These are phyloP conservation scores for Crithidia acanthocephali DNA, from an alignment of 208 protist genomes.

Conservation along the genomic window DNA sequence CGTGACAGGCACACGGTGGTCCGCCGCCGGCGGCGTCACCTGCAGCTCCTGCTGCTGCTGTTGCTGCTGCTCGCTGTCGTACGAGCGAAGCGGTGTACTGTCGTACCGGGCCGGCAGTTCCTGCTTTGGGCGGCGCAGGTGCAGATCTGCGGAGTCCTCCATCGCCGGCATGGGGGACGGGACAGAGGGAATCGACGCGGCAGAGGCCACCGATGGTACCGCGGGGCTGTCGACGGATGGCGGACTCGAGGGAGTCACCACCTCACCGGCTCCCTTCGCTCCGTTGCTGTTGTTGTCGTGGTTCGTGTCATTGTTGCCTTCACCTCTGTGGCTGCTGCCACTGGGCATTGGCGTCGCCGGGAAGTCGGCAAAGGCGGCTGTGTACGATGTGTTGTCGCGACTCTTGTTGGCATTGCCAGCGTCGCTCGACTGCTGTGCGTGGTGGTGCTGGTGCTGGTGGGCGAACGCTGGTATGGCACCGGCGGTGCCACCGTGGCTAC, in stretches of 20 bases:
- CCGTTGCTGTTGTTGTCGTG: background rate
- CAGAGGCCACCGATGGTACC: constrained; percentile 1
- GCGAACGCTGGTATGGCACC: background rate
- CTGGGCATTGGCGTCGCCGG: background rate
- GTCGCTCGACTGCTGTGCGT: too few relatives aligned
- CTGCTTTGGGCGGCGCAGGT: constrained; percentile 4
- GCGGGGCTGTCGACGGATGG: background rate
- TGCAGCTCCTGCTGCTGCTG: background rate
- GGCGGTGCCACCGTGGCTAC: background rate
- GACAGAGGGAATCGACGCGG: constrained; percentile 1
- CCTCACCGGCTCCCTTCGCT: background rate
- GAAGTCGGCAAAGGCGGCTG: constrained; percentile 6
- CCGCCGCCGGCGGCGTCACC: constrained; percentile 4
- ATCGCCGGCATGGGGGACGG: background rate
- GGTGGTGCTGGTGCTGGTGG: background rate
- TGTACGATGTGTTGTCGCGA: background rate
- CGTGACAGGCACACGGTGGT: constrained; percentile 14
- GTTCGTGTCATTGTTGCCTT: too few relatives aligned
- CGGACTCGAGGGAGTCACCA: background rate
- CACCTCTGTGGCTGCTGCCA: background rate
- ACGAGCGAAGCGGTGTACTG: background rate
- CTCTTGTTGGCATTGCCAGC: background rate
- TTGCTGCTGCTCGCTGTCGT: background rate
- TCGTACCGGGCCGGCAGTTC: constrained; percentile 15
- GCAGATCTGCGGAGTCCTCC: constrained; percentile 6